Percentiles rank a stretch among this genome's conserved stretches.
These are phyloP conservation scores for Bjerkandera adusta DNA, from an alignment of 1,284 basidiomycete genomes.

Conservation along the genomic window DNA sequence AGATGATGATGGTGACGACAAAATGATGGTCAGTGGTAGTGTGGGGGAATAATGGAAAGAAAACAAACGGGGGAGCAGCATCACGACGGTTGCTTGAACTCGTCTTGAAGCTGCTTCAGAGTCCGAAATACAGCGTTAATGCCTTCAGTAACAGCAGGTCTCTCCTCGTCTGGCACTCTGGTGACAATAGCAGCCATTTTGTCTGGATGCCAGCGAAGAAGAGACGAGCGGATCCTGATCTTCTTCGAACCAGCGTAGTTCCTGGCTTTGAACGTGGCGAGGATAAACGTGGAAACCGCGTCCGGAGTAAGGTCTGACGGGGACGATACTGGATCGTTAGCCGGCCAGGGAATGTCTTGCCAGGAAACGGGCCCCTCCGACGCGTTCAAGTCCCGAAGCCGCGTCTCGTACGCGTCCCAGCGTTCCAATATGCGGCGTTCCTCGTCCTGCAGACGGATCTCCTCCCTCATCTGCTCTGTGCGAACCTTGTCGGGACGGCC, in stretches of 20 bases:
- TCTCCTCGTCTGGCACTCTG: constrained; percentile 50
- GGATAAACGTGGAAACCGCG: constrained; percentile 52
- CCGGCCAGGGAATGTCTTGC: constrained; percentile 63
- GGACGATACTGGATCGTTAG: constrained; percentile 28
- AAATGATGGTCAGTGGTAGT: no score
- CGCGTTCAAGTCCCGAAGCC: constrained; percentile 40
- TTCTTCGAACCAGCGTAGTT: constrained; percentile 39
- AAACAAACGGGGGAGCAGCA: neutral
- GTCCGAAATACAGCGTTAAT: constrained; percentile 34
- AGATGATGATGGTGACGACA: no score
- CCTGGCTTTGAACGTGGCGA: constrained; percentile 43
- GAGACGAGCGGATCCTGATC: constrained; percentile 54
- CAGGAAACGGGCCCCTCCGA: constrained; percentile 28
- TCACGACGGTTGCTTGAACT: constrained; percentile 13
- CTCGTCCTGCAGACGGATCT: constrained; percentile 39
- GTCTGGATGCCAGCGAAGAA: constrained; percentile 76
- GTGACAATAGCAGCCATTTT: constrained; percentile 53
- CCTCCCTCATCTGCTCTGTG: constrained; percentile 42
- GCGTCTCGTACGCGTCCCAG: constrained; percentile 51
- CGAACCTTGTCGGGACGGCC: constrained; percentile 49
- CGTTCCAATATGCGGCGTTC: constrained; percentile 34
- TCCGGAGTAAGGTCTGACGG: constrained; percentile 40
- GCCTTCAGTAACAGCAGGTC: constrained; percentile 45
- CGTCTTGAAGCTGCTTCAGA: constrained; percentile 31
- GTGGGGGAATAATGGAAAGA: neutral